phyloP scores from a whole-genome alignment of 192 early-diverging fungal species.

The Thamnidium elegans region DNA sequence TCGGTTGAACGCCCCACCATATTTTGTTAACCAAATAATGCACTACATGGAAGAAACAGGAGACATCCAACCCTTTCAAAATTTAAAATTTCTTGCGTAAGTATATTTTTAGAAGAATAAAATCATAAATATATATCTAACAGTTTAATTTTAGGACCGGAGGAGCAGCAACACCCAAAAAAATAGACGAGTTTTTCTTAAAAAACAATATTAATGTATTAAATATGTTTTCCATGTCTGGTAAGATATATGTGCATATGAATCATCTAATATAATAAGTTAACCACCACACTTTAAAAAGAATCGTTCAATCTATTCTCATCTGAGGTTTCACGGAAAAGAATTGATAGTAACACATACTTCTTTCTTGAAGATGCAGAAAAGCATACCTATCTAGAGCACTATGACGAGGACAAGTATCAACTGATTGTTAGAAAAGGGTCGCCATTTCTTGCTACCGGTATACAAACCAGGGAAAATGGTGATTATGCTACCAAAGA shows the following conservation, averaged over 20 bases:
- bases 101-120: no score
- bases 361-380: neutral
- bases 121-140: no score
- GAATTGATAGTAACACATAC: neutral
- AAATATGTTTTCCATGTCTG: no score
- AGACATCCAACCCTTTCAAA: neutral
- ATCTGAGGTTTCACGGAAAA: neutral
- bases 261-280: no score
- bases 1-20: neutral
- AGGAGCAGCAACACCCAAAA: no score
- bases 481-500: constrained; percentile 25
- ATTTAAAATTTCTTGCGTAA: neutral
- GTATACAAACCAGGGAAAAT: constrained; percentile 6
- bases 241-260: neutral
- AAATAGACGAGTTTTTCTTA: no score
- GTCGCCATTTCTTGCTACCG: constrained; percentile 13
- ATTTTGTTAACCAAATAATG: neutral
- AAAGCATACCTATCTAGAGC: neutral
- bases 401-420: neutral
- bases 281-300: neutral
- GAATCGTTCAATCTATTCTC: neutral
- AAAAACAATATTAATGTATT: no score
- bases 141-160: no score
- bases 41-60: neutral
- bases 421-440: constrained; percentile 7